Base-by-base conservation (phyloP, 495 filamentous ascomycete genomes). In the Ascodesmis nigricans region DNA sequence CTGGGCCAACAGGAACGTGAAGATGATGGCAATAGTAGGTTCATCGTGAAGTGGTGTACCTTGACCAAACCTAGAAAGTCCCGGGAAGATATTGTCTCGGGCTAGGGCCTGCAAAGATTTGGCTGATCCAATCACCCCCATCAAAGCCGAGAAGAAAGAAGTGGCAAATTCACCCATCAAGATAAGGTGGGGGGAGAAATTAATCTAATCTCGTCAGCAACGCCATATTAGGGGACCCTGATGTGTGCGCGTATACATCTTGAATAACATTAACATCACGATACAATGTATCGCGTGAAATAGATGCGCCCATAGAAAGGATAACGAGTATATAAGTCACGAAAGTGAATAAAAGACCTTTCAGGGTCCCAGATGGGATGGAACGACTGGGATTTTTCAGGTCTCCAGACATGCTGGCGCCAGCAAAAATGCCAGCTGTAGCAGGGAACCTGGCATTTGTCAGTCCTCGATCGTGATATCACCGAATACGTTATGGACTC, bases 361-460 rank as follows among this genome's bases (percentile, higher is more conserved):
- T 71, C 5, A 91, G 58, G 1, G 80, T 91, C 4, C 80, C 80
- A 44, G 65, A 71, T 0, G 80, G 80, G 35, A 91, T 90, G 2
- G 77, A 66, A 45, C 75, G 80, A 61, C 77, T 83, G 4, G 80
- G 79, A 37, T 82, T 73, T 38, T 65, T 72, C 25, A 91, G 49
- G 53, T 91, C 79, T 2, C 80, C 80, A 6, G 79, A 87, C 80
- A 91, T 90, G 40, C 75, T 81, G 2, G 79, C 79, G n/a, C 79
- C 79, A 21, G 66, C 66, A 45, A 69, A 69, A 32, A 71, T 69
- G 2, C 66, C 66, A 16, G 64, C 63, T 8, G 80, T 87, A 0
- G 80, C 78, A 29, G 80, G 80, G 42, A 83, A 91, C n/a, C n/a
- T n/a, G n/a, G n/a, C n/a, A n/a, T n/a, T n/a, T n/a, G n/a, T n/a